Conservation (phyloP, 2,329 filamentous ascomycete species). For the Paecilomyces fulvus region DNA sequence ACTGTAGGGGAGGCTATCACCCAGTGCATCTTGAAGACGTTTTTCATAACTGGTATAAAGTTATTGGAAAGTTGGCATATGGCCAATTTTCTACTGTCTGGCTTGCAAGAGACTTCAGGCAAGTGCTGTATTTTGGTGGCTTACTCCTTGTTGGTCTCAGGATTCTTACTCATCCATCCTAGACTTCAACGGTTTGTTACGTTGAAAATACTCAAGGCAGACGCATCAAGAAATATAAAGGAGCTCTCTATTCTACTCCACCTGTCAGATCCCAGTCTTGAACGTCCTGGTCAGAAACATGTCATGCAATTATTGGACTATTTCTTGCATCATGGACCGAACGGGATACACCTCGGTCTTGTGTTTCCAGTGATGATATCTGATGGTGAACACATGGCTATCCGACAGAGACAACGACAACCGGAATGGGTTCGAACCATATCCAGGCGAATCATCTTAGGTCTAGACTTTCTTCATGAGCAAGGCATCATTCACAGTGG, state of each 20-base stretch:
- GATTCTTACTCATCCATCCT: slow-evolving; percentile 1
- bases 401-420: slow-evolving; percentile 7
- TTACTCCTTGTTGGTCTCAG: slow-evolving; percentile 1
- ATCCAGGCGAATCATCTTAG: slow-evolving; percentile 11
- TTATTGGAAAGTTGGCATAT: slow-evolving; percentile 12
- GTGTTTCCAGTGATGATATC: slow-evolving; percentile 17
- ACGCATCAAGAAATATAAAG: slow-evolving; percentile 9
- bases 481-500: slow-evolving; percentile 12
- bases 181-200: slow-evolving; percentile 13
- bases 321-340: slow-evolving; percentile 16
- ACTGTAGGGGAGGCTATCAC: slow-evolving; percentile 17
- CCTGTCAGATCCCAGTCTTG: slow-evolving; percentile 3
- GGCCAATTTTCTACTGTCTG: slow-evolving; percentile 18
- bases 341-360: slow-evolving; percentile 15
- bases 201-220: slow-evolving; percentile 13
- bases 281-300: slow-evolving; percentile 12
- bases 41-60: slow-evolving; percentile 11
- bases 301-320: slow-evolving; percentile 15
- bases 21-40: slow-evolving; percentile 16
- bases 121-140: slow-evolving; percentile 1
- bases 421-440: slow-evolving; percentile 6
- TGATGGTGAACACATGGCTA: slow-evolving; percentile 9
- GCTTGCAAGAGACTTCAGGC: slow-evolving; percentile 10
- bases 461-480: slow-evolving; percentile 11
- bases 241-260: slow-evolving; percentile 13